These are phyloP conservation scores for Ichthyophthirius multifiliis DNA, from an alignment of 169 alveolate species.

Conservation along the genomic window DNA sequence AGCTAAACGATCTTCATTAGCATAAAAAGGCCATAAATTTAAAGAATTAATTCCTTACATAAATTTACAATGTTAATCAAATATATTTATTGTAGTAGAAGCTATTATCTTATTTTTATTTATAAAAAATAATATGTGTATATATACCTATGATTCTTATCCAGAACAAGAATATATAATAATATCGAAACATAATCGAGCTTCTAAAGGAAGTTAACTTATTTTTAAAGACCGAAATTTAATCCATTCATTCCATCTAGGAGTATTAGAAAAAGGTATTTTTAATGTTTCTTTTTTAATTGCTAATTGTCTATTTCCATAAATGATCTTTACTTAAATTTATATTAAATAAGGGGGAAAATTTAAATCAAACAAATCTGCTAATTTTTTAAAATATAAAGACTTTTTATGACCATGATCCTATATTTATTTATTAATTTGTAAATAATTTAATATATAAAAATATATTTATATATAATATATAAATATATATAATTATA, in stretches of 20 bases:
- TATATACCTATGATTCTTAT: conserved; percentile 4
- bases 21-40: conserved; percentile 72
- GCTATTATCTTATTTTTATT: conserved; percentile 33
- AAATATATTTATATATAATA: too few species aligned
- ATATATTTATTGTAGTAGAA: conserved; percentile 42
- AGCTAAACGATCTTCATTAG: conserved; percentile 58
- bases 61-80: conserved; percentile 61
- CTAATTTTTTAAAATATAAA: neutral
- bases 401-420: conserved; percentile 26
- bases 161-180: conserved; percentile 27
- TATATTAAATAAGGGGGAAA: conserved; percentile 29
- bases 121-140: neutral
- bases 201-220: conserved; percentile 24
- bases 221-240: conserved; percentile 9
- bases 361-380: conserved; percentile 19
- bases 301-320: conserved; percentile 12
- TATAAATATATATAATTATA: too few species aligned
- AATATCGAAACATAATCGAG: conserved; percentile 25
- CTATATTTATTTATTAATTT: too few species aligned
- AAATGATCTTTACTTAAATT: conserved; percentile 13
- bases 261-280: conserved; percentile 13
- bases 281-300: conserved; percentile 7
- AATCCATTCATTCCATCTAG: conserved; percentile 11
- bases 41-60: conserved; percentile 48
- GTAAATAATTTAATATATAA: neutral